Percentiles rank a stretch among this genome's conserved stretches.
phyloP scores from a whole-genome alignment of 805 yeast species.

The Candida ficus region DNA sequence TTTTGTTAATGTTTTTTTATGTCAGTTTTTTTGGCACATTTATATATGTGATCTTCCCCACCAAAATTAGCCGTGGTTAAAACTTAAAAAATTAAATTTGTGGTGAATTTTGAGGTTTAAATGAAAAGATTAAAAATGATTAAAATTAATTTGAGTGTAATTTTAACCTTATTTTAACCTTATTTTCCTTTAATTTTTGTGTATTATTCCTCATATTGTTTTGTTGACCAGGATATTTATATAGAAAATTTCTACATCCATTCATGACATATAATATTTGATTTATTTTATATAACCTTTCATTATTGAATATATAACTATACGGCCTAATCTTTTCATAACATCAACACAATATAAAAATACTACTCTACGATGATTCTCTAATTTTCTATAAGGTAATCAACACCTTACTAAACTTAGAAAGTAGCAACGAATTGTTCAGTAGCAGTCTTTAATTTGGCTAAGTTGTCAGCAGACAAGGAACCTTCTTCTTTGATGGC shows the following conservation, averaged over 20 bases:
- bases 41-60: too few relatives aligned
- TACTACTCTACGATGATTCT: not conserved
- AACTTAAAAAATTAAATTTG: too few relatives aligned
- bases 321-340: conserved; percentile 11
- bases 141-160: too few relatives aligned
- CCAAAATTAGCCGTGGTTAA: too few relatives aligned
- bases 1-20: not conserved
- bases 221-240: too few relatives aligned
- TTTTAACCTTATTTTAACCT: too few relatives aligned
- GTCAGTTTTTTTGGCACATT: too few relatives aligned
- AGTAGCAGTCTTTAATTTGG: conserved; percentile 83
- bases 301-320: conserved; percentile 6
- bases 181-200: too few relatives aligned
- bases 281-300: conserved; percentile 7
- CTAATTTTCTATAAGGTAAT: not conserved
- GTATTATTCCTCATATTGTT: too few relatives aligned
- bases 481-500: conserved; percentile 88
- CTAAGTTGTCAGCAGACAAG: conserved; percentile 82
- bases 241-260: too few relatives aligned
- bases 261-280: conserved; percentile 14
- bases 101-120: too few relatives aligned
- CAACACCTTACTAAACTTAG: conserved; percentile 30
- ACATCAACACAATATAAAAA: conserved; percentile 17
- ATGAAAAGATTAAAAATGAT: too few relatives aligned
- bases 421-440: conserved; percentile 91